Base-by-base conservation (phyloP, 1,139 yeast genomes). In the Tardiomyces digboiensis region DNA sequence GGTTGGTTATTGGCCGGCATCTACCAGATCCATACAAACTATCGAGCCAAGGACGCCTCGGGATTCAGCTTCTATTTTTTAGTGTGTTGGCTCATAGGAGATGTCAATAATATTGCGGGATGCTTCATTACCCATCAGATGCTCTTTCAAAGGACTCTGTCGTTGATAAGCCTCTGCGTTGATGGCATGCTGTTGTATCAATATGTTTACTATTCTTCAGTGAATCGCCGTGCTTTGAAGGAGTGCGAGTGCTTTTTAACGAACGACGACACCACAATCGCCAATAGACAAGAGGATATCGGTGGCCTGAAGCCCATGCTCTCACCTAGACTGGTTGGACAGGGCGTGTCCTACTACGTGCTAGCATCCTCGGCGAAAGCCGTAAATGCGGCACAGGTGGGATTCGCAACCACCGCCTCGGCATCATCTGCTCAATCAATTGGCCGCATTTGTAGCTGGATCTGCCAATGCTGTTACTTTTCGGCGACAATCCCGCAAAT, bases 401-500 rank as follows among this genome's bases (percentile, higher is more conserved):
- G 23, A 21, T 18, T 19, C 39, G 33, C 20, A n/a, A 21, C 29
- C 16, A 39, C 42, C 22, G 29, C 38, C 16, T 36, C 33, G 36
- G 21, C 40, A n/a, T 39, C 41, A 44, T 36, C 45, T 33, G 44
- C 41, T 40, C 43, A 48, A 45, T 48, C 52, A 13, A 49, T 69
- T 22, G 95, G 93, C 0, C 63, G 71, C n/a, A 46, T 75, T 1
- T 68, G 83, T 46, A 89, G 95, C 0, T 89, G 96, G 95, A 59
- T 74, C 5, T 86, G 94, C 53, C 85, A 95, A 1, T 54, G 66
- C 2, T 76, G 85, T 16, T 88, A 88, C 59, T 74, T 85, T 44
- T 63, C 76, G 10, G 85, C 95, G 1, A 71, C 95, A 49, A 68
- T 87, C 41, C 97, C 97, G 0, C 97, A 88, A 57, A 65, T 88